A percentile compares a stretch with the other conserved stretches of the same genome.
Evolutionary conservation across 129 eudicot species (phyloP).

Genomic region (Pulicaria dysenterica): DNA sequence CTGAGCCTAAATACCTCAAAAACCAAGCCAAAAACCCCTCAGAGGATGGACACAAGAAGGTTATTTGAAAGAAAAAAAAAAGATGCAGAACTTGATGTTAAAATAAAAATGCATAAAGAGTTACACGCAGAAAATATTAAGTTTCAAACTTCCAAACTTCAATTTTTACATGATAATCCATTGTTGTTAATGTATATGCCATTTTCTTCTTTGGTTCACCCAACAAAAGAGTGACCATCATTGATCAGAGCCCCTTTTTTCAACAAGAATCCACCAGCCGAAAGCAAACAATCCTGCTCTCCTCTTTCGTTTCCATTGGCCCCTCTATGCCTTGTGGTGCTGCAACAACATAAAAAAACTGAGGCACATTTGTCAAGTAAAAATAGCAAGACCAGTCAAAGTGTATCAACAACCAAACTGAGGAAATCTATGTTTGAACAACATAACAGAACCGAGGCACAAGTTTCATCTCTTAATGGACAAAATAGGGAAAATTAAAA

Average conservation of each 20-base stretch:
- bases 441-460: too few relatives aligned
- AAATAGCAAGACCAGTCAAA: not conserved
- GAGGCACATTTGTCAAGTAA: not conserved
- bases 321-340: constrained; percentile 19
- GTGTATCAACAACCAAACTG: too few relatives aligned
- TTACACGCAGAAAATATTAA: constrained; percentile 12
- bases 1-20: too few relatives aligned
- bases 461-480: too few relatives aligned
- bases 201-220: constrained; percentile 16
- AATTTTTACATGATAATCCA: constrained; percentile 26
- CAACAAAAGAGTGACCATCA: constrained; percentile 22
- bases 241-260: constrained; percentile 19
- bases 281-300: constrained; percentile 18
- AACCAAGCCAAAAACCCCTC: too few relatives aligned
- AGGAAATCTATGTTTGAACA: too few relatives aligned
- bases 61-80: not conserved
- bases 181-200: not conserved
- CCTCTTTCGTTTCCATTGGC: not conserved
- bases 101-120: constrained; percentile 5
- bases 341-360: constrained; percentile 1
- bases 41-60: too few relatives aligned
- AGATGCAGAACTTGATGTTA: constrained; percentile 8
- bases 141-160: constrained; percentile 31
- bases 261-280: constrained; percentile 14
- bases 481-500: too few relatives aligned